Evolutionary conservation across 1,284 basidiomycete genomes (phyloP).

Genomic region (Mycosarcoma maydis): DNA sequence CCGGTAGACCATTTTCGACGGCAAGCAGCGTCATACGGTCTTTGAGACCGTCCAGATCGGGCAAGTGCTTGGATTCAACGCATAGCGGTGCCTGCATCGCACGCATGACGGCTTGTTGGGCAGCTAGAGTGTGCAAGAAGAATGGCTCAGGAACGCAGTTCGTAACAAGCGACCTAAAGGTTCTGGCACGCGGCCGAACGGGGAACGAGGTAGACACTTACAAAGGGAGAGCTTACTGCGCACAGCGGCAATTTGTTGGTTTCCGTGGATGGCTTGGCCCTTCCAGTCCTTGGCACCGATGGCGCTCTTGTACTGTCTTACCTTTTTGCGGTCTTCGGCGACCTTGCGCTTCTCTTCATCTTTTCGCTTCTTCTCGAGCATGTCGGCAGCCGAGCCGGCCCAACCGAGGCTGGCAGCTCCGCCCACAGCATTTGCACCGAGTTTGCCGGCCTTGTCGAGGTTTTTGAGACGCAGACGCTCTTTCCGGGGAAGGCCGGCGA

Average conservation of each 20-base stretch:
- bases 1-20: conserved; percentile 66
- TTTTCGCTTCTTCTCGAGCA: conserved; percentile 65
- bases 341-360: conserved; percentile 64
- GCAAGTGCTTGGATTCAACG: conserved; percentile 67
- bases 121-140: conserved; percentile 40
- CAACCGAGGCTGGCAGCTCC: conserved; percentile 51
- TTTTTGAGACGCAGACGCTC: conserved; percentile 60
- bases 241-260: conserved; percentile 49
- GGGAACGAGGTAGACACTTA: conserved; percentile 25
- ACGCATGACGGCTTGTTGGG: conserved; percentile 59
- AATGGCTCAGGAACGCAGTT: conserved; percentile 31
- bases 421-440: conserved; percentile 28
- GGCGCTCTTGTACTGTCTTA: conserved; percentile 57
- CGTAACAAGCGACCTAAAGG: conserved; percentile 12
- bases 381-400: conserved; percentile 65
- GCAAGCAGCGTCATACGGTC: conserved; percentile 68
- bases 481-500: conserved; percentile 57
- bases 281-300: conserved; percentile 64
- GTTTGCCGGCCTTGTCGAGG: conserved; percentile 52
- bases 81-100: conserved; percentile 61
- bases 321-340: conserved; percentile 60
- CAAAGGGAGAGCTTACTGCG: conserved; percentile 49
- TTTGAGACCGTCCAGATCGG: conserved; percentile 66
- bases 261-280: conserved; percentile 43
- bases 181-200: conserved; percentile 12